Evolutionary conservation across 148 eudicot species (phyloP).

Genomic region (Arctostaphylos glauca): DNA sequence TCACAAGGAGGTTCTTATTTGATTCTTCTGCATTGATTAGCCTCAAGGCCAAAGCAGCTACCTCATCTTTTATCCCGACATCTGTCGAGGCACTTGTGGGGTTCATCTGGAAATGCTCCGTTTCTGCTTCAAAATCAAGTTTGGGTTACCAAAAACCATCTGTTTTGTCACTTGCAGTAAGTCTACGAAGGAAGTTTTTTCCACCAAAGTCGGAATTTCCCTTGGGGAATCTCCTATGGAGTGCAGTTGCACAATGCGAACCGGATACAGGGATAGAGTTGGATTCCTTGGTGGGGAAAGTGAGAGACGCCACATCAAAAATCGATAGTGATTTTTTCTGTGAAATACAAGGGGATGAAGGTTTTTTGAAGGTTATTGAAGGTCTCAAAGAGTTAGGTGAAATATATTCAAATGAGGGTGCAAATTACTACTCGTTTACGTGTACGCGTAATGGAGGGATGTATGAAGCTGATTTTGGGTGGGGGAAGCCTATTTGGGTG

Average conservation of each 20-base stretch:
- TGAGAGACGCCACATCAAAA: not conserved
- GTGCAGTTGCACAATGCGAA: not conserved
- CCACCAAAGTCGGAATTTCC: not conserved
- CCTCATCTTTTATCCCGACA: constrained; percentile 14
- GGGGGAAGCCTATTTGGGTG: constrained; percentile 33
- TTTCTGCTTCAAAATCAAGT: constrained; percentile 10
- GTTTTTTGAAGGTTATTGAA: not conserved
- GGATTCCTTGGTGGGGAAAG: not conserved
- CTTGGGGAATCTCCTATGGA: constrained; percentile 7
- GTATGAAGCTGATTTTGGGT: constrained; percentile 31
- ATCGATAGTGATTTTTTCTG: not conserved
- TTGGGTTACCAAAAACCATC: not conserved
- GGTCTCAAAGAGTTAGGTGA: not conserved
- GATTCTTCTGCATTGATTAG: not conserved
- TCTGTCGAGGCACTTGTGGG: constrained; percentile 19
- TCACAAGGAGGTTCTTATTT: constrained; percentile 18
- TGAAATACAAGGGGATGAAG: constrained; percentile 9
- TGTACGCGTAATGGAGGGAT: constrained; percentile 19
- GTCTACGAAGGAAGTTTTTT: not conserved
- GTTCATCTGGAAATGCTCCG: constrained; percentile 31
- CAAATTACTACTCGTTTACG: not conserved
- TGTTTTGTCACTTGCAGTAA: not conserved
- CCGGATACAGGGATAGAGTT: not conserved
- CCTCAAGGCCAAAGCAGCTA: constrained; percentile 20
- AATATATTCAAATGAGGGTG: not conserved